A percentile compares a stretch with the other conserved stretches of the same genome.
These are phyloP conservation scores for Phanerodontia chrysosporium DNA, from an alignment of 768 basidiomycete genomes.

Conservation along the genomic window DNA sequence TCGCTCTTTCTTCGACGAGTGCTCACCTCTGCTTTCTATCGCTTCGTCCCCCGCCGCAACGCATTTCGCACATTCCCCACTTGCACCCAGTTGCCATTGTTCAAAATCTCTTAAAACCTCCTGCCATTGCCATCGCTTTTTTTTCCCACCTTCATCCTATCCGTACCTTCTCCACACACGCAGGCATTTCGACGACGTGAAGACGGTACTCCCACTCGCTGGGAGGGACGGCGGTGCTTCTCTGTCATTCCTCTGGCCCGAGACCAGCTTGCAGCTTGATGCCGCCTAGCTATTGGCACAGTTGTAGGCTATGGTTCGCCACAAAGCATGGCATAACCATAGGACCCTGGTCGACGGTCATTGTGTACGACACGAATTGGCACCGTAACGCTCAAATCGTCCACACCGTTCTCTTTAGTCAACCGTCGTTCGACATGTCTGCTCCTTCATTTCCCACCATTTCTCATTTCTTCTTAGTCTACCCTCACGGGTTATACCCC, in stretches of 20 bases:
- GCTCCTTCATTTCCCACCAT: neutral
- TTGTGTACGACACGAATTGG: too few relatives aligned
- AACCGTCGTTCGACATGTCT: neutral
- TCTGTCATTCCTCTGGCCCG: neutral
- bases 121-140: neutral
- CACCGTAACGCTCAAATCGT: neutral
- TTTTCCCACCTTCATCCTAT: neutral
- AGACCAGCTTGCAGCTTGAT: neutral
- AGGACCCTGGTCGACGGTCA: too few relatives aligned
- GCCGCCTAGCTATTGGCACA: too few relatives aligned
- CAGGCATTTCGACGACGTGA: neutral
- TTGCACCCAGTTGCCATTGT: neutral
- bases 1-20: neutral
- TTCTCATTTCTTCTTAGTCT: neutral
- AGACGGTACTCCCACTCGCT: neutral
- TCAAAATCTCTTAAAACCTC: neutral
- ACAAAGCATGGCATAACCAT: too few relatives aligned
- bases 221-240: neutral
- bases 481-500: too few relatives aligned
- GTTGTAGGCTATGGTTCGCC: too few relatives aligned
- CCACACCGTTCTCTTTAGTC: neutral
- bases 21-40: neutral
- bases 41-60: neutral
- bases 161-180: neutral
- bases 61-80: neutral